Percentiles rank a stretch among this genome's conserved stretches.
These are phyloP conservation scores for Fraxinus sp. DNA, from an alignment of 305 asterid species.

Conservation along the genomic window DNA sequence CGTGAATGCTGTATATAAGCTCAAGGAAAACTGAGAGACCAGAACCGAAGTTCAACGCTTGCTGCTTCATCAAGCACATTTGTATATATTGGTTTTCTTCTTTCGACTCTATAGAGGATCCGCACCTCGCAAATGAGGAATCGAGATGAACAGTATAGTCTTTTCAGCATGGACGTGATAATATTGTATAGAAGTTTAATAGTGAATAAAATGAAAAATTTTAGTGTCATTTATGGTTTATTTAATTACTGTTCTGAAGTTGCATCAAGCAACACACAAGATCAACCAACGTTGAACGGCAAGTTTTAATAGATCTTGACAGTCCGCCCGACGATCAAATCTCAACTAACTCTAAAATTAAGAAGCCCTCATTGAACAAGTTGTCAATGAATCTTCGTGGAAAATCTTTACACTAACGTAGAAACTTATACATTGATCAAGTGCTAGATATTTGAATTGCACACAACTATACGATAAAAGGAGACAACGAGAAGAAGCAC, in stretches of 20 bases:
- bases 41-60: not conserved
- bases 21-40: slow-evolving; percentile 45
- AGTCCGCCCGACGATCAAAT: too few relatives aligned
- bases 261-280: too few relatives aligned
- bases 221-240: not conserved
- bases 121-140: not conserved
- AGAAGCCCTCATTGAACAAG: too few relatives aligned
- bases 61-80: not conserved
- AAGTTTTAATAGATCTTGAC: too few relatives aligned
- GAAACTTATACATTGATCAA: too few relatives aligned
- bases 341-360: too few relatives aligned
- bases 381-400: too few relatives aligned
- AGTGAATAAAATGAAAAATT: not conserved
- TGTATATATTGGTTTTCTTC: slow-evolving; percentile 21
- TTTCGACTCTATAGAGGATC: slow-evolving; percentile 4
- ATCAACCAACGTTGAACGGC: too few relatives aligned
- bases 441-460: too few relatives aligned
- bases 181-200: not conserved
- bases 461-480: too few relatives aligned
- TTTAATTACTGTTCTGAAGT: not conserved
- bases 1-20: slow-evolving; percentile 51
- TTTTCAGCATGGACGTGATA: not conserved
- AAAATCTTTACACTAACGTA: too few relatives aligned
- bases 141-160: slow-evolving; percentile 20
- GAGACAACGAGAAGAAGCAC: too few relatives aligned